Evolutionary conservation across 2,329 filamentous ascomycete genomes (phyloP), one percentile per base, ranked within the genome.

Genomic region (Knufia petricola): DNA sequence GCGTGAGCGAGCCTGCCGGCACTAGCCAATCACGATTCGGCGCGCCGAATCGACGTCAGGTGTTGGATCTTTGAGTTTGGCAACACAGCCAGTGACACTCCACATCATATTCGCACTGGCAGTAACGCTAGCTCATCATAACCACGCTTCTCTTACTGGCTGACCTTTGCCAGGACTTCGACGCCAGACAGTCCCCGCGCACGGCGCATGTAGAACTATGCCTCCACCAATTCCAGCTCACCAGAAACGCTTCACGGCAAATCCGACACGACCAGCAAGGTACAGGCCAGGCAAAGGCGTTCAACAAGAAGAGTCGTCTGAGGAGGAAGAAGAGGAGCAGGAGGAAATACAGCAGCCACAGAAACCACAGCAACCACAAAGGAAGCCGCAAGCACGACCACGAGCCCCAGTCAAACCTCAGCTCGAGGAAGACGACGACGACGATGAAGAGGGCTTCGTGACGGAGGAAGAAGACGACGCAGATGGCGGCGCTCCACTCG

Each of bases 191-290:
- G 6, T 6, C 19, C 6, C 10, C n/a, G 10, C 10, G n/a, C 4
- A 4, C 17, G 4, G n/a, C 23, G 26, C 3, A 57, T 38, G 12
- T 23, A 23, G n/a, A n/a, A n/a, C n/a, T 34, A 70, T 70, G 68
- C 68, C 69, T 28, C 69, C 68, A 26, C 67, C 68, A 4, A 63
- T 70, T 44, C 66, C 66, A 15, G 67, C 56, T 17, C 65, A 66
- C 51, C 64, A 67, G 52, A 88, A 86, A 65, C 85, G 86, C 61
- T 95, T 96, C 86, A 96, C 90, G 54, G 88, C 89, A 54, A 95
- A 95, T 62, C 88, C 87, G 2, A 69, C 83, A 50, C 82, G 81
- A 64, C 85, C 87, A 20, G 79, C 62, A 57, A 85, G 92, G 50
- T 85, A 95, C 61, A 82, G 88, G 50, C 84, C 90, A 13, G 90